Evolutionary conservation across 768 basidiomycete species (phyloP).

Genomic region (Leccinum barrowsii): DNA sequence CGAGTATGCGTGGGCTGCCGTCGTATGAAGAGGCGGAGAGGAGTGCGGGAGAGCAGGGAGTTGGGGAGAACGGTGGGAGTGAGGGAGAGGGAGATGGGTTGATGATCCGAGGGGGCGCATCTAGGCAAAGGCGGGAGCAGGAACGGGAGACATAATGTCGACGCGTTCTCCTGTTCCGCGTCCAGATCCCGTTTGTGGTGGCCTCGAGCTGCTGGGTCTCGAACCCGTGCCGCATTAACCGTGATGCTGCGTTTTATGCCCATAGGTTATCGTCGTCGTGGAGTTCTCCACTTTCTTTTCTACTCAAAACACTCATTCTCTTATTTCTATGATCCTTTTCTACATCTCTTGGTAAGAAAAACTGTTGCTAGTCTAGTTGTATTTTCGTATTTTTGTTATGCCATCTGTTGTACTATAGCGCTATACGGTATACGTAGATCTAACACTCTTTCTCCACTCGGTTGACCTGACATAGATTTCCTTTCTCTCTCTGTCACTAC

Average conservation of each 20-base stretch:
- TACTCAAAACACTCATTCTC: background rate
- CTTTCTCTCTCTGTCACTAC: background rate
- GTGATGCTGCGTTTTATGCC: background rate
- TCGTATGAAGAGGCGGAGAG: constrained; percentile 74
- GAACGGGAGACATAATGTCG: background rate
- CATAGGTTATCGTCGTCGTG: background rate
- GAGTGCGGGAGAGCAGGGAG: background rate
- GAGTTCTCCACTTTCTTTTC: background rate
- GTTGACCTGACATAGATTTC: background rate
- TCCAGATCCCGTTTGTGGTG: background rate
- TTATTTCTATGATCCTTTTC: background rate
- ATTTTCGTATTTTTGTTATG: background rate
- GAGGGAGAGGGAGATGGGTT: constrained; percentile 6
- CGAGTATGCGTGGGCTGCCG: constrained; percentile 73
- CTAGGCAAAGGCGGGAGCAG: background rate
- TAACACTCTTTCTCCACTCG: background rate
- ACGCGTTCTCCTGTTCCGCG: background rate
- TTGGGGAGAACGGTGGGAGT: too few species aligned
- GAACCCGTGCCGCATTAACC: background rate
- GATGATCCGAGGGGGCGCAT: constrained; percentile 5
- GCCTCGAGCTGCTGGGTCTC: background rate
- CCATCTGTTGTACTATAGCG: background rate
- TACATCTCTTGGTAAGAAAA: too few species aligned
- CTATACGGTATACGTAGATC: background rate
- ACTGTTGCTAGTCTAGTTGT: background rate